Conservation (phyloP, 331 rosid genomes). For the Phaseolus coccineus region DNA sequence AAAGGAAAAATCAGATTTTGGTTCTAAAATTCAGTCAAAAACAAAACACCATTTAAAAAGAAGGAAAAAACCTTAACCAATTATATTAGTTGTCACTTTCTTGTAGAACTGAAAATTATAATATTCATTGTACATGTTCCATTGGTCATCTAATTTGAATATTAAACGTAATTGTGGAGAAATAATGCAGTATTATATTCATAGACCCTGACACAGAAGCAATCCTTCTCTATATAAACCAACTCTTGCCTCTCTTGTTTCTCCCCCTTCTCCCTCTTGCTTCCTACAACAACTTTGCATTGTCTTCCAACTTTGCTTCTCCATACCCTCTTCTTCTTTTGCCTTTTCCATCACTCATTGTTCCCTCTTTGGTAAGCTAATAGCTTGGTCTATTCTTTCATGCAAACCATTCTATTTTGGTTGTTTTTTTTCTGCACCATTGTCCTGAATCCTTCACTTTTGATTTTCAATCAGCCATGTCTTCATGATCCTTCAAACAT, state of each 20-base stretch:
- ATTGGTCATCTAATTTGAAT: slow-evolving; percentile 40
- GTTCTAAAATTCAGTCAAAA: slow-evolving; percentile 38
- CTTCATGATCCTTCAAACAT: slow-evolving; percentile 20
- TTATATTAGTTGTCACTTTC: slow-evolving; percentile 52
- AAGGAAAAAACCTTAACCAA: slow-evolving; percentile 26
- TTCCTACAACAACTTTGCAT: slow-evolving; percentile 35
- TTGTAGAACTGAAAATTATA: slow-evolving; percentile 20
- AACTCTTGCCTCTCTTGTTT: slow-evolving; percentile 44
- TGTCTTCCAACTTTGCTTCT: slow-evolving; percentile 45
- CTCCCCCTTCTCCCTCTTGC: slow-evolving; percentile 66
- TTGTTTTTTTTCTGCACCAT: background rate
- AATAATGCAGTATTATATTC: slow-evolving; percentile 28
- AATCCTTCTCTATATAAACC: slow-evolving; percentile 67
- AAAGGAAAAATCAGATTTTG: slow-evolving; percentile 44
- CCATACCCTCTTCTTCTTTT: slow-evolving; percentile 40
- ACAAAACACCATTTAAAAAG: background rate
- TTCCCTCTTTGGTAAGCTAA: slow-evolving; percentile 51
- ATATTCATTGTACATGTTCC: slow-evolving; percentile 42
- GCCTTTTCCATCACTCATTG: slow-evolving; percentile 24
- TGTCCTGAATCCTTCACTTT: slow-evolving; percentile 16
- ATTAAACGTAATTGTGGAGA: slow-evolving; percentile 42
- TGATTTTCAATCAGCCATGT: slow-evolving; percentile 31
- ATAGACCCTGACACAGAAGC: slow-evolving; percentile 34
- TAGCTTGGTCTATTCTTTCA: slow-evolving; percentile 32
- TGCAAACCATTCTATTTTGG: slow-evolving; percentile 17